Base-by-base conservation (phyloP, 2,329 filamentous ascomycete species). In the Aureobasidium sp. region DNA sequence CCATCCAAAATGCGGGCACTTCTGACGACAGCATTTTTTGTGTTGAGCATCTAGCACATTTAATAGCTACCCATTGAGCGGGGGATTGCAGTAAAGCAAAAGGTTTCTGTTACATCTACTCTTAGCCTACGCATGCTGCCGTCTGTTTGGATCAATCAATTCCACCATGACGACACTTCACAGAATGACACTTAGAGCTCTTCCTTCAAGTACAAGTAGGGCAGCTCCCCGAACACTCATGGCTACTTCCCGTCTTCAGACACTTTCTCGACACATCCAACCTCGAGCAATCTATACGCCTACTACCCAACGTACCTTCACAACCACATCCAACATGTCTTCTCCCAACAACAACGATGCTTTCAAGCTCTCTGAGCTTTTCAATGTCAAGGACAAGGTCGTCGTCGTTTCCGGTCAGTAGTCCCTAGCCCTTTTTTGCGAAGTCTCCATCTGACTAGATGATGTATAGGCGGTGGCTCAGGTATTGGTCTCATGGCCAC, bases 401-500 rank as follows among this genome's bases (percentile, higher is more conserved):
- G 77, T 76, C 10, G 67, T 79, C 20, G 71, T 78, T 2, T 77
- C 76, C 2, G 77, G 78, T 57, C 9, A 27, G 51, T 37, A 20
- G 20, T 20, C 20, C 48, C 13, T 3, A 27, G 2, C 20, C 9
- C 6, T 52, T 7, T n/a, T 2, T 17, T 15, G 27, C 3, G 34
- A 26, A 23, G 27, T 32, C 15, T n/a, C 5, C 17, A 2, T 34
- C 47, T 50, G 47, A 50, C 47, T 15, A 23, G 8, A 6, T 29
- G 6, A 15, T 42, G 9, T 47, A 9, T 17, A 55, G 51, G 51
- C 39, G 78, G 77, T 57, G 78, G 77, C 41, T 75, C 72, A 7
- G 78, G 78, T 13, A 80, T 80, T 63, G 78, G 78, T 26, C 66
- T 80, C 62, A 80, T 80, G 78, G 70, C 74, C 44, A 74, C 74